These are phyloP conservation scores for Diplodia corticola DNA, from an alignment of 2,329 filamentous ascomycete genomes.

Conservation along the genomic window DNA sequence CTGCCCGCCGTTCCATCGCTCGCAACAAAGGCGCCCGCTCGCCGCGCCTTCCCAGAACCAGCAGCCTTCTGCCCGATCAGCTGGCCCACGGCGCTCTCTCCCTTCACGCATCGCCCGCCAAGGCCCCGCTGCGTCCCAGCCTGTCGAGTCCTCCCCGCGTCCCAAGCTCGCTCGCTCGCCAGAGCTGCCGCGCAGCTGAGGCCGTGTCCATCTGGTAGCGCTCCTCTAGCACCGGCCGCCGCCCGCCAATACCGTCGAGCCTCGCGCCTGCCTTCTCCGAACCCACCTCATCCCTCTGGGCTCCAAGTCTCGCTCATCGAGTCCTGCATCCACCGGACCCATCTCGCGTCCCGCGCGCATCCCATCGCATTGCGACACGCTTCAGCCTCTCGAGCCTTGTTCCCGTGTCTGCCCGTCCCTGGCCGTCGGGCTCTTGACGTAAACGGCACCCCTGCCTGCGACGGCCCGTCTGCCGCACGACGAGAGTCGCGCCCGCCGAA, in stretches of 20 bases:
- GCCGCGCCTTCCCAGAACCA: slow-evolving; percentile 15
- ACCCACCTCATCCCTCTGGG: slow-evolving; percentile 18
- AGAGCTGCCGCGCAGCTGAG: slow-evolving; percentile 18
- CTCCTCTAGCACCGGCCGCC: slow-evolving; percentile 15
- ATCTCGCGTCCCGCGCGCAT: slow-evolving; percentile 17
- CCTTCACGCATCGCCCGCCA: slow-evolving; percentile 16
- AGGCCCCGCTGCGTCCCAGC: slow-evolving; percentile 13
- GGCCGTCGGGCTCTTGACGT: slow-evolving; percentile 21
- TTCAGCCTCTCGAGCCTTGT: slow-evolving; percentile 1
- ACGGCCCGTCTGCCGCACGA: slow-evolving; percentile 21
- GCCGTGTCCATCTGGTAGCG: slow-evolving; percentile 11
- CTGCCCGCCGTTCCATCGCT: neutral
- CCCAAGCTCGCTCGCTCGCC: slow-evolving; percentile 16
- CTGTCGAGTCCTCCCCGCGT: slow-evolving; percentile 18
- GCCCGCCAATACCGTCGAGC: slow-evolving; percentile 16
- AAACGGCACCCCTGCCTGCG: slow-evolving; percentile 21
- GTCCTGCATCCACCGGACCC: slow-evolving; percentile 14
- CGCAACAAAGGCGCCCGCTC: slow-evolving; percentile 16
- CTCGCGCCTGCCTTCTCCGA: slow-evolving; percentile 17
- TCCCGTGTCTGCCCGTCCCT: slow-evolving; percentile 9
- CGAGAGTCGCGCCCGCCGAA: slow-evolving; percentile 7
- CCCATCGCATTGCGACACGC: slow-evolving; percentile 16
- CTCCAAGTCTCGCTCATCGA: slow-evolving; percentile 6
- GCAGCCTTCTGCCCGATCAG: slow-evolving; percentile 13
- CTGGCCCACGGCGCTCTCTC: slow-evolving; percentile 5